Evolutionary conservation across 257 asterid species (phyloP), one percentile per base, ranked within the genome.

Genomic region (Marsdenia floribunda): DNA sequence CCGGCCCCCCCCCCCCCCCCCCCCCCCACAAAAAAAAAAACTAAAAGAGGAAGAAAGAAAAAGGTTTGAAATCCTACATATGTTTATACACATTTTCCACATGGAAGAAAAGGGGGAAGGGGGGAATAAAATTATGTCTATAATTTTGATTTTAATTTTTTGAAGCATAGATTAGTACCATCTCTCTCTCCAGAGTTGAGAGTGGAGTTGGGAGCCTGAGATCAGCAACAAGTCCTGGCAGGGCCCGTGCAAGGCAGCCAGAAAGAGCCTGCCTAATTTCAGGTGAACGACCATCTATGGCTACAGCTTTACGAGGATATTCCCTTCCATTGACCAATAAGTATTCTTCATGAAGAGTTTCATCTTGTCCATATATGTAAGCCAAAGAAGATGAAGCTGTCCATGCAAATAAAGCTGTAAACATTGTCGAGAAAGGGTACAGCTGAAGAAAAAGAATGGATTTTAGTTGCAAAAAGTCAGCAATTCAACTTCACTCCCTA

Each of bases 341-440:
- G 83, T 89, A 94, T 38, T 92, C 96, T 84, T 89, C 95, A 71
- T 85, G 88, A 76, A 21, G 83, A 77, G 82, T 90, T 72, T 83
- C 96, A 67, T 88, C 98, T 61, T 78, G 87, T 49, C 99, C 99
- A 68, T 94, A 92, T 80, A 92, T 87, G 80, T 90, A 94, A 52
- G 99, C 97, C 80, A 94, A 76, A 74, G 99, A 89, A 55, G 96
- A 90, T 10, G 99, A 90, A 3, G 98, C 87, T 73, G 87, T 83
- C 99, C 98, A 94, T 53, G 90, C 69, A 85, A 92, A 94, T 70
- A 92, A 85, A 42, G 96, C 86, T 90, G 85, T 88, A 76, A 86
- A 94, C 93, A 92, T 89, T 33, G 90, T 92, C 13, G 93, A 87
- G 75, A 94, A 94, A 73, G 99, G 96, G 16, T 98, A 92, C 68